Conservation (phyloP, 352 stramenopile species). For the Phytopythium boreale region DNA sequence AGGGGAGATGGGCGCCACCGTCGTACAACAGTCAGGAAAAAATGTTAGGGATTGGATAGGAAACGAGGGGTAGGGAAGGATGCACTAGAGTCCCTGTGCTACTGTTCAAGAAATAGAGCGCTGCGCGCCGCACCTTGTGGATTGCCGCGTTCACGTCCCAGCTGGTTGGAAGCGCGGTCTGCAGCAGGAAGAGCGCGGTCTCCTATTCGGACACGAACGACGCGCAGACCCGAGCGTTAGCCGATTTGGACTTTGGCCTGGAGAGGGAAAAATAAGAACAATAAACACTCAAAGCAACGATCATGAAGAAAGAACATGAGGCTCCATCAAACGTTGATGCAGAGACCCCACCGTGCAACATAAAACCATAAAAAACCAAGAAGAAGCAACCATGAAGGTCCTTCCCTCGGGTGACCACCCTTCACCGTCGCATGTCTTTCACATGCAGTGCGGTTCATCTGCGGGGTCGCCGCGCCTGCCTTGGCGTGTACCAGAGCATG, state of each 20-base stretch:
- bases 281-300: no score
- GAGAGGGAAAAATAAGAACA: neutral
- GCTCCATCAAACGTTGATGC: no score
- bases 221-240: neutral
- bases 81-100: neutral
- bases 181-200: conserved; percentile 4
- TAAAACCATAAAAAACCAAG: neutral
- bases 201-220: conserved; percentile 1
- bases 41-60: neutral
- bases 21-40: neutral
- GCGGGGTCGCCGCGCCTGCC: no score
- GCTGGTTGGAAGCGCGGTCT: neutral
- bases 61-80: neutral
- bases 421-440: neutral
- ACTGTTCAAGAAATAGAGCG: neutral
- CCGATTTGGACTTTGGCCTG: neutral
- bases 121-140: neutral
- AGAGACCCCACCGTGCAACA: no score
- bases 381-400: neutral
- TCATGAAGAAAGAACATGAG: no score
- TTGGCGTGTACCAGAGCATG: no score
- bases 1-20: neutral
- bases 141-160: conserved; percentile 5
- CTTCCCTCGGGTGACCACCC: no score
- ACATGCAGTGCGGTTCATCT: neutral